Base-by-base conservation (phyloP, 768 basidiomycete species). In the Pleurotus citrinopileatus region DNA sequence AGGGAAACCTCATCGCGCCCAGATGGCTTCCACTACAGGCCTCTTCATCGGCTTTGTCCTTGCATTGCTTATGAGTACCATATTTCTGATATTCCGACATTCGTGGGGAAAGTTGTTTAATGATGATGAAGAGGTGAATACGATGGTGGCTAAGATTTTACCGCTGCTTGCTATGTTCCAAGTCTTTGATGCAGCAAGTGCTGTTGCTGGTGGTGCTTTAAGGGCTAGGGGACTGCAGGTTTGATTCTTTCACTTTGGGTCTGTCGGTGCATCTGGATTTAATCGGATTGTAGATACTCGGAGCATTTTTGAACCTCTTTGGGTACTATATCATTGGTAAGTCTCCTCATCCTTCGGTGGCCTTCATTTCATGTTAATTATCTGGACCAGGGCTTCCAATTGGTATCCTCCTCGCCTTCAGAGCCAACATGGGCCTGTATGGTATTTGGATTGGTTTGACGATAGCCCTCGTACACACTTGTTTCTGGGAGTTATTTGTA, bases 31-130 rank as follows among this genome's bases (percentile, higher is more conserved):
- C 2, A 76, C 75, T 38, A 77, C 85, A 0, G 70, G 89, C 1
- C 69, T 98, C 25, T 55, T 85, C 13, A 74, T 94, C 69, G 82
- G 84, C 0, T 62, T 92, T 10, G 66, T 70, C 4, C 22, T 42
- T 56, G 23, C 29, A 29, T 2, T 47, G 12, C 42, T 40, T 32
- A 46, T 40, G 60, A 87, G 85, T 53, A 55, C 70, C 0, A 58
- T 84, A 58, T 81, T 86, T 60, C 57, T 84, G n/a, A 63, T 74
- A 19, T 86, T 89, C 72, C 77, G 87, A 8, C 65, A 82, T 37
- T 70, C 73, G 1, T 91, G 87, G 86, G 86, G 78, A 1, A 80
- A 82, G 60, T 61, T 93, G 8, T 93, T 93, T 71, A 92, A 90
- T 48, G 66, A 73, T 42, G 83, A 85, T 63, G 77, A 17, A 54